Evolutionary conservation across 164 flowering plant genomes (phyloP).

Genomic region (Taxillus chinensis): DNA sequence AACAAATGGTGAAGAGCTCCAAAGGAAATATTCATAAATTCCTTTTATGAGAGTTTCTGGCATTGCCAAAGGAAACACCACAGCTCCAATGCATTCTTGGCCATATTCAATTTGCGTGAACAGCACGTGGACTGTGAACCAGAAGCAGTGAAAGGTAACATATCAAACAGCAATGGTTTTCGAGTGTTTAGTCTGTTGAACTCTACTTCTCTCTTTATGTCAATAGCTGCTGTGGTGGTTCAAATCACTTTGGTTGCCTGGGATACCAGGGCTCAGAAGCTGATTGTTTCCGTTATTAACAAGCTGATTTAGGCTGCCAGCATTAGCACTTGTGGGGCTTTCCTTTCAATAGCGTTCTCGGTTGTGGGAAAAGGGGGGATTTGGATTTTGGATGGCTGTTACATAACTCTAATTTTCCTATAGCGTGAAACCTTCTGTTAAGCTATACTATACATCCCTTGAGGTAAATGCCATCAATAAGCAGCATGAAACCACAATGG

Average conservation of each 20-base stretch:
- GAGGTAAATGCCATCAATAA: no score
- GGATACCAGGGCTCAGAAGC: conserved; percentile 85
- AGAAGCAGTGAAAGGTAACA: conserved; percentile 49
- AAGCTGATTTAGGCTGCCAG: conserved; percentile 96
- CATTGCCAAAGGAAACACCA: conserved; percentile 82
- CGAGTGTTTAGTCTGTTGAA: conserved; percentile 63
- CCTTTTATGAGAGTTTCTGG: conserved; percentile 60
- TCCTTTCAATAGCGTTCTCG: conserved; percentile 62
- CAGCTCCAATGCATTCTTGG: conserved; percentile 81
- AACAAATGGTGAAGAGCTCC: no score
- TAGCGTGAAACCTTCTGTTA: no score
- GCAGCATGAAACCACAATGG: no score
- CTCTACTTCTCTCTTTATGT: conserved; percentile 78
- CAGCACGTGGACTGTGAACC: conserved; percentile 32
- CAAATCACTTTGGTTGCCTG: conserved; percentile 90
- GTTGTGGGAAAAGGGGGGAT: conserved; percentile 47
- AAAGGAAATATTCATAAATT: no score
- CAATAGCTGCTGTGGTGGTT: conserved; percentile 87
- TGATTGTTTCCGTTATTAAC: conserved; percentile 75
- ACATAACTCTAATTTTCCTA: no score
- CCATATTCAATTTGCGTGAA: conserved; percentile 89
- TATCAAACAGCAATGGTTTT: conserved; percentile 52
- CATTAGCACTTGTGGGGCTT: conserved; percentile 82
- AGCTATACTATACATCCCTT: no score
- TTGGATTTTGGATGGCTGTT: no score